A percentile compares a stretch with the other conserved stretches of the same genome.
Evolutionary conservation across 2,329 filamentous ascomycete genomes (phyloP).

Genomic region (Esteya vermicola): DNA sequence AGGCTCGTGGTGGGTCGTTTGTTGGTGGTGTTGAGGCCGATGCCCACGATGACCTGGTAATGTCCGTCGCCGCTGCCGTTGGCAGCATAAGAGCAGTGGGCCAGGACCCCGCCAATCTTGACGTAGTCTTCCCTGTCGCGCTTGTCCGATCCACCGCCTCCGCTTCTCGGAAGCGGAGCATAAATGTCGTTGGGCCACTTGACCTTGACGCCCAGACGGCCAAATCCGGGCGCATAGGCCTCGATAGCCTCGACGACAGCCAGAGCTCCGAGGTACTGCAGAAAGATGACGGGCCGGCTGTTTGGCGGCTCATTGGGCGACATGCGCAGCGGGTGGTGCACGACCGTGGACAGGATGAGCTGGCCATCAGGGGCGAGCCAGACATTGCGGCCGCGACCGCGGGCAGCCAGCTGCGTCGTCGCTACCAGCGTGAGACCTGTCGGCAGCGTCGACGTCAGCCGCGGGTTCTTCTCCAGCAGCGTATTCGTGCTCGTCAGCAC

Average conservation of each 20-base stretch:
- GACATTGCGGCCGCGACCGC: conserved; percentile 81
- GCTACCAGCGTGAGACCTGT: conserved; percentile 80
- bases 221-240: conserved; percentile 63
- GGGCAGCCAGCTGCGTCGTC: conserved; percentile 74
- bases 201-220: conserved; percentile 62
- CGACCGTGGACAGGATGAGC: conserved; percentile 75
- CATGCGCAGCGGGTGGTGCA: conserved; percentile 58
- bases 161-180: conserved; percentile 43
- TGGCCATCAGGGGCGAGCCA: conserved; percentile 85
- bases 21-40: conserved; percentile 79
- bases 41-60: conserved; percentile 76
- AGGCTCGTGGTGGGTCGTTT: conserved; percentile 76
- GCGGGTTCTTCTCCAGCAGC: conserved; percentile 77
- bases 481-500: conserved; percentile 92
- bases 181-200: conserved; percentile 99
- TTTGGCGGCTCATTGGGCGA: too few relatives aligned
- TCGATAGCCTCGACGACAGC: conserved; percentile 76
- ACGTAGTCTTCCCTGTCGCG: conserved; percentile 36
- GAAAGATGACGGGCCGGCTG: conserved; percentile 60
- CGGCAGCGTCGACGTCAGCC: conserved; percentile 60
- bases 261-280: conserved; percentile 85
- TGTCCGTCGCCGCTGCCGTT: too few relatives aligned
- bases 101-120: conserved; percentile 87
- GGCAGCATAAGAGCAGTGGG: conserved; percentile 79
- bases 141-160: too few relatives aligned